These are phyloP conservation scores for Xylaria digitata DNA, from an alignment of 2,329 filamentous ascomycete genomes.

Conservation along the genomic window DNA sequence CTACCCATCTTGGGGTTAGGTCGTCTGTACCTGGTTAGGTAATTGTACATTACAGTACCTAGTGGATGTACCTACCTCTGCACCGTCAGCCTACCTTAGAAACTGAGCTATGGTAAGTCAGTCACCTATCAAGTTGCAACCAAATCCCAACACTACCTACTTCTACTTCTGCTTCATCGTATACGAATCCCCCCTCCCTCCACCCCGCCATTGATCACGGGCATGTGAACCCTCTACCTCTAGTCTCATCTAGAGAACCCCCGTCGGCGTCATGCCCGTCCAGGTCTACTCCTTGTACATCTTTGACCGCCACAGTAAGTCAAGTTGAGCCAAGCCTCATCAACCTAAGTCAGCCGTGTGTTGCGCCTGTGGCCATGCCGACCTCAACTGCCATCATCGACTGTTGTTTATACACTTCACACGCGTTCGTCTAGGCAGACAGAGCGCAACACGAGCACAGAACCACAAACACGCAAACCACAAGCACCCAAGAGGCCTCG, in stretches of 20 bases:
- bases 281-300: conserved; percentile 96
- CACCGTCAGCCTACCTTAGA: no score
- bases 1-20: no score
- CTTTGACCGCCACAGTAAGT: conserved; percentile 95
- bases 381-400: not conserved
- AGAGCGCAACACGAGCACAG: conserved; percentile 12
- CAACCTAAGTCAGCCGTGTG: conserved; percentile 28
- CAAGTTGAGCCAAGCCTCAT: conserved; percentile 17
- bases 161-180: conserved; percentile 11
- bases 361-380: conserved; percentile 33
- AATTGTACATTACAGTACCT: not conserved
- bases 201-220: conserved; percentile 34
- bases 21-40: no score
- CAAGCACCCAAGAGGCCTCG: conserved; percentile 1
- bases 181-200: not conserved
- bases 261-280: conserved; percentile 71
- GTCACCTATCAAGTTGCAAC: conserved; percentile 10
- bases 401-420: conserved; percentile 19
- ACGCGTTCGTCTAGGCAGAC: conserved; percentile 21
- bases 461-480: not conserved
- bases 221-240: conserved; percentile 47
- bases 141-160: not conserved
- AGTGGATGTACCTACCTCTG: not conserved
- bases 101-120: no score
- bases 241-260: conserved; percentile 36